Evolutionary conservation across 148 eudicot species (phyloP).

Genomic region (Camellia sinensis): DNA sequence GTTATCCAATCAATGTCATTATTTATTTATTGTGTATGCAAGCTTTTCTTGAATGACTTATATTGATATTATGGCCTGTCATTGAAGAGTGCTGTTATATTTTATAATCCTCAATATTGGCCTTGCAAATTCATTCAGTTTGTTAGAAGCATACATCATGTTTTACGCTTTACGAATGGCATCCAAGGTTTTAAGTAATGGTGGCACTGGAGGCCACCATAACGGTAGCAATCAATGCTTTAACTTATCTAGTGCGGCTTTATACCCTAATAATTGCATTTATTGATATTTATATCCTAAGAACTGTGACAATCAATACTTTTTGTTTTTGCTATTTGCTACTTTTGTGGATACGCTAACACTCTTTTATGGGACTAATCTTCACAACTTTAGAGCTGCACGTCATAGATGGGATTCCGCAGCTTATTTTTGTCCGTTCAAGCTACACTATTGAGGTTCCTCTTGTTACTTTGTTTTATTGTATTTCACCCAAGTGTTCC

Average conservation of each 20-base stretch:
- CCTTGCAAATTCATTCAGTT: slow-evolving; percentile 5
- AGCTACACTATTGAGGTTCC: slow-evolving; percentile 92
- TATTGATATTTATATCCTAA: no score
- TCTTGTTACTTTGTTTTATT: slow-evolving; percentile 1
- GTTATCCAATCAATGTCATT: not conserved
- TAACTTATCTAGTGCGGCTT: no score
- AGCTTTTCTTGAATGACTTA: not conserved
- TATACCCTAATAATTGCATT: no score
- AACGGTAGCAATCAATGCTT: no score
- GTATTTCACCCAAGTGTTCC: not conserved
- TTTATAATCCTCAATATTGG: not conserved
- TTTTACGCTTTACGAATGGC: not conserved
- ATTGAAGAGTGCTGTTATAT: not conserved
- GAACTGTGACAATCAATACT: not conserved
- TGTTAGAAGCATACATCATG: not conserved
- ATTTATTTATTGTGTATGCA: not conserved
- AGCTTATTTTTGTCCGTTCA: slow-evolving; percentile 79
- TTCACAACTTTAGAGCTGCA: slow-evolving; percentile 64
- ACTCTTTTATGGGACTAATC: slow-evolving; percentile 11
- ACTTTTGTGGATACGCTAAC: slow-evolving; percentile 9
- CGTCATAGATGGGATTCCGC: slow-evolving; percentile 88
- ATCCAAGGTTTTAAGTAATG: not conserved
- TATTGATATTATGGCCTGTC: not conserved
- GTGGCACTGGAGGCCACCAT: no score
- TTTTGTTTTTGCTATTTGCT: not conserved